Evolutionary conservation across 768 basidiomycete species (phyloP).

Genomic region (Mycena galericulata): DNA sequence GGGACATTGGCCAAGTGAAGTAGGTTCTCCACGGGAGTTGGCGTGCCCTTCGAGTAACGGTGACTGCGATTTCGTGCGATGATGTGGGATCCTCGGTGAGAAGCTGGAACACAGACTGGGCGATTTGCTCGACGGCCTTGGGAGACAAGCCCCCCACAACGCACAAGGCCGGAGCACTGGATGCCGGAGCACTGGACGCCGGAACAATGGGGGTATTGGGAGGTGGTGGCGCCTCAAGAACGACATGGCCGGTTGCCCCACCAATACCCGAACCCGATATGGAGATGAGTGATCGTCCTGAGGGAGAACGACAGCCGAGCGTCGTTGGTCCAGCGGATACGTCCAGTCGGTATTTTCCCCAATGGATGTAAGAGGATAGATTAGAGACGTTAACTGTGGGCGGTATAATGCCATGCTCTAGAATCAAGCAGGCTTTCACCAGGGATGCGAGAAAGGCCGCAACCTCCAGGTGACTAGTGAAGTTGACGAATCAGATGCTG

Average conservation of each 20-base stretch:
- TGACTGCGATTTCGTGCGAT: not conserved
- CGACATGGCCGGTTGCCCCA: conserved; percentile 14
- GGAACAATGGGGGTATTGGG: too few species aligned
- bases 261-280: not conserved
- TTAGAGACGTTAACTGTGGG: conserved; percentile 43
- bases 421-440: conserved; percentile 45
- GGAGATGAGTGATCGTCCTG: conserved; percentile 14
- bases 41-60: conserved; percentile 30
- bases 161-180: not conserved
- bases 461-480: conserved; percentile 7
- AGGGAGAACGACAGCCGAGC: not conserved
- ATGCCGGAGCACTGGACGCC: too few species aligned
- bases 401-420: conserved; percentile 42
- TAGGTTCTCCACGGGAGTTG: conserved; percentile 34
- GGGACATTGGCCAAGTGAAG: conserved; percentile 6
- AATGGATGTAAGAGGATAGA: conserved; percentile 30
- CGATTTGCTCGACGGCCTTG: not conserved
- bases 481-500: too few species aligned
- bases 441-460: conserved; percentile 16
- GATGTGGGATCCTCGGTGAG: too few species aligned
- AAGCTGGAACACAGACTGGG: not conserved
- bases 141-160: conserved; percentile 13
- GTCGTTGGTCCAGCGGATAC: not conserved
- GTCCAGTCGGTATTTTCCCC: not conserved
- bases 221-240: conserved; percentile 1